Percentiles rank a stretch among this genome's conserved stretches.
phyloP scores from a whole-genome alignment of 2,329 filamentous ascomycete species.

The Exophiala viscosa region DNA sequence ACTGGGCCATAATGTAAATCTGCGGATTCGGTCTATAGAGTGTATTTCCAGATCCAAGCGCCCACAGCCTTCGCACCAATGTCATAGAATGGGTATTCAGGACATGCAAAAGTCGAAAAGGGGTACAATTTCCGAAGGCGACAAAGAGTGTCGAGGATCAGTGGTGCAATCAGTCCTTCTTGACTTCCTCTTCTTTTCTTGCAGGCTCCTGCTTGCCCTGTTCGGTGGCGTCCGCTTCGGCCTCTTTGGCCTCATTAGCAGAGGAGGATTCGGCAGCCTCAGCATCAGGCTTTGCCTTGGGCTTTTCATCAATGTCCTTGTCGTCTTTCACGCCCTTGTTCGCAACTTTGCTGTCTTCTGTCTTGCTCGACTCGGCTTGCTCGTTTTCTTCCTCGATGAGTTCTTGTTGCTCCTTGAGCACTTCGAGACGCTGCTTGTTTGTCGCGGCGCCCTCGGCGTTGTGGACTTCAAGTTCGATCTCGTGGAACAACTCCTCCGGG shows the following conservation, averaged over 20 bases:
- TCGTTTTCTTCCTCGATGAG: constrained; percentile 95
- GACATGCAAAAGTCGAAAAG: no score
- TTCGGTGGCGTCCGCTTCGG: constrained; percentile 41
- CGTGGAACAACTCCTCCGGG: constrained; percentile 97
- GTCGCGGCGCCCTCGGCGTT: constrained; percentile 94
- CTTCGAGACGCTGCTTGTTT: constrained; percentile 97
- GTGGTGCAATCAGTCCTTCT: constrained; percentile 17
- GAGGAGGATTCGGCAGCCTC: constrained; percentile 47
- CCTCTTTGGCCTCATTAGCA: constrained; percentile 51
- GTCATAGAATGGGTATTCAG: no score
- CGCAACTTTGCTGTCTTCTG: neutral
- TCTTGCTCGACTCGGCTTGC: constrained; percentile 75
- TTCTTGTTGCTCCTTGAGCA: constrained; percentile 96
- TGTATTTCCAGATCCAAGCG: no score
- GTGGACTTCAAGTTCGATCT: constrained; percentile 97
- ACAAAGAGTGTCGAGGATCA: no score
- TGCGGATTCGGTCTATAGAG: no score
- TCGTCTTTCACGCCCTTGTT: constrained; percentile 37
- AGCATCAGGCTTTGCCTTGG: constrained; percentile 56
- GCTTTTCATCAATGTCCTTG: constrained; percentile 91
- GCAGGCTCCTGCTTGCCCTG: constrained; percentile 36
- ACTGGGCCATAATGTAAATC: no score
- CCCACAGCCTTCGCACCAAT: no score
- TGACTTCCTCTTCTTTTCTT: constrained; percentile 25
- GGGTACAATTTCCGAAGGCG: no score